Evolutionary conservation across 2,329 filamentous ascomycete species (phyloP).

Genomic region (Pleochaeta shiraiana): DNA sequence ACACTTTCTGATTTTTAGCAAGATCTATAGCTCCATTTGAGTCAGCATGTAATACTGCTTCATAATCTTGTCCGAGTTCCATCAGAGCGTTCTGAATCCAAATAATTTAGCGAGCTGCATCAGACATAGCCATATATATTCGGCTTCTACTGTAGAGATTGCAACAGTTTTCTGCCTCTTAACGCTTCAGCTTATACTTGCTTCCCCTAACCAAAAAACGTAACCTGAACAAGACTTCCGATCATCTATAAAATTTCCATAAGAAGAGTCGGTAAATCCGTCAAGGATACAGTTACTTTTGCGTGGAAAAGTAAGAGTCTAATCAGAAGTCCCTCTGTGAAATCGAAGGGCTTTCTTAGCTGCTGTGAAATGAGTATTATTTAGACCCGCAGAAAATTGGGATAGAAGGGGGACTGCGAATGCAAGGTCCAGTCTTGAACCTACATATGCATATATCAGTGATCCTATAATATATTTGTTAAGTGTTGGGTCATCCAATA

Average conservation of each 20-base stretch:
- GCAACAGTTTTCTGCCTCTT: background rate
- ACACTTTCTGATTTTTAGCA: background rate
- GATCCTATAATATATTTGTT: slow-evolving; percentile 2
- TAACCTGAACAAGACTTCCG: slow-evolving; percentile 1
- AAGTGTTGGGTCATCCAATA: background rate
- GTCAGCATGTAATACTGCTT: background rate
- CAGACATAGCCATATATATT: slow-evolving; percentile 4
- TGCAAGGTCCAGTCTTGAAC: background rate
- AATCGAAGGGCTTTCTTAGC: background rate
- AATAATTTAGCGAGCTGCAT: background rate
- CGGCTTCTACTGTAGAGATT: background rate
- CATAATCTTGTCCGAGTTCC: background rate
- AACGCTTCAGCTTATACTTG: background rate
- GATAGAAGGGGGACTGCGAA: background rate
- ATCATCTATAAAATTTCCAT: slow-evolving; percentile 2
- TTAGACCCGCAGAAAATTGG: slow-evolving; percentile 3
- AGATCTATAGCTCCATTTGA: slow-evolving; percentile 1
- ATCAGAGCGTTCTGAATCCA: background rate
- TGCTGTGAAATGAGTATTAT: background rate
- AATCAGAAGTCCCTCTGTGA: slow-evolving; percentile 1
- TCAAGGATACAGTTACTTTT: slow-evolving; percentile 1
- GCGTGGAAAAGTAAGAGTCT: background rate
- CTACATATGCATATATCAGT: slow-evolving; percentile 2
- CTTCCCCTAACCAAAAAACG: slow-evolving; percentile 2
- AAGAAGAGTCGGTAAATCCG: background rate